Percentiles rank a stretch among this genome's conserved stretches.
Conservation (phyloP, 495 filamentous ascomycete species). For the Podospora anserina region DNA sequence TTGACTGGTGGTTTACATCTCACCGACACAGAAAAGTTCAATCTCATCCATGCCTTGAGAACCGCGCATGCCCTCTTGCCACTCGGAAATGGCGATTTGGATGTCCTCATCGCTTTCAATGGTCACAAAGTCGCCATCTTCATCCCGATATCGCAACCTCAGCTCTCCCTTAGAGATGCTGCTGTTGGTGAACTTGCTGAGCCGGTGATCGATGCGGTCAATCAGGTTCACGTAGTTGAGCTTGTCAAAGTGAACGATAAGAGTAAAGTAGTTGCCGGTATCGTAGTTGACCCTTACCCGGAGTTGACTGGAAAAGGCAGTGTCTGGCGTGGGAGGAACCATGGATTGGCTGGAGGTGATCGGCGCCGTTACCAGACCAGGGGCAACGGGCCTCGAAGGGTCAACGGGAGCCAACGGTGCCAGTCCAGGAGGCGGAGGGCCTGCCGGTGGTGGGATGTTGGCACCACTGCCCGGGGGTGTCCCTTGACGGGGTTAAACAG, state of each 20-base stretch:
- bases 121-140: constrained; percentile 86
- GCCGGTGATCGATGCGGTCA: constrained; percentile 95
- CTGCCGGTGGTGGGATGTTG: constrained; percentile 29
- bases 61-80: constrained; percentile 71
- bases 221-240: constrained; percentile 84
- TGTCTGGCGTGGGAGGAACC: constrained; percentile 45
- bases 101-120: constrained; percentile 96
- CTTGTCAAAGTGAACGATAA: constrained; percentile 86
- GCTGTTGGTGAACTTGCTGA: constrained; percentile 74
- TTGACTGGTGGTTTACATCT: constrained; percentile 15
- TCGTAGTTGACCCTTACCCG: constrained; percentile 93
- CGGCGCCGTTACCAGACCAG: constrained; percentile 35
- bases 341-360: constrained; percentile 33
- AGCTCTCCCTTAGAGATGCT: constrained; percentile 75
- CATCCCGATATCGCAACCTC: constrained; percentile 84
- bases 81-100: constrained; percentile 87
- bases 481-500: constrained; percentile 44
- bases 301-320: constrained; percentile 72
- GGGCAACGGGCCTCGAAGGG: constrained; percentile 24
- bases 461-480: constrained; percentile 37
- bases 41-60: constrained; percentile 78
- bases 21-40: constrained; percentile 63
- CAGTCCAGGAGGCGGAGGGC: constrained; percentile 33
- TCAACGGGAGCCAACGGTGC: constrained; percentile 33
- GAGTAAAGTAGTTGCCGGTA: constrained; percentile 74